A percentile compares a stretch with the other conserved stretches of the same genome.
Conservation (phyloP, 2,329 filamentous ascomycete genomes). For the Bipolaris zeicola region DNA sequence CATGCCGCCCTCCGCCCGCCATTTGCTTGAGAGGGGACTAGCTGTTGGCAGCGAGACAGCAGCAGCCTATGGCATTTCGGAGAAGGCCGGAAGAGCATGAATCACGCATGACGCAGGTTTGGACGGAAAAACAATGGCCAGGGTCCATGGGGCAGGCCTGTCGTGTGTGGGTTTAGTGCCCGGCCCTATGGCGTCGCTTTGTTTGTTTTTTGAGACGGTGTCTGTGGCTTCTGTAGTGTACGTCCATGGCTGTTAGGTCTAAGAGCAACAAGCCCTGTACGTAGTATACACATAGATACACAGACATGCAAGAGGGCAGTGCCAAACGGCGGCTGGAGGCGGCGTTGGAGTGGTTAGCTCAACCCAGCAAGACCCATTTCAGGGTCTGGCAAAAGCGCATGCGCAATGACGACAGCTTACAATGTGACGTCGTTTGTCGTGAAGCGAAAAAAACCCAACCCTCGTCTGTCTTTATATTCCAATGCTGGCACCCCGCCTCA, state of each 20-base stretch:
- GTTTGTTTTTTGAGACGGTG: background rate
- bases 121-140: constrained; percentile 3
- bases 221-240: background rate
- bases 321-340: too few relatives aligned
- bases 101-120: constrained; percentile 24
- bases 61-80: constrained; percentile 21
- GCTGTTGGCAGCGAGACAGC: constrained; percentile 5
- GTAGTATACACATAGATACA: too few relatives aligned
- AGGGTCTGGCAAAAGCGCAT: constrained; percentile 26
- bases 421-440: constrained; percentile 33
- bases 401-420: constrained; percentile 36
- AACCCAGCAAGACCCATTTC: constrained; percentile 9
- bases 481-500: constrained; percentile 26
- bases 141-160: constrained; percentile 10
- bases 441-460: constrained; percentile 29
- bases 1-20: constrained; percentile 6
- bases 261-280: too few relatives aligned
- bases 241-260: background rate
- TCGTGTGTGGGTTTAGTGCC: constrained; percentile 7
- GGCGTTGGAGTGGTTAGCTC: background rate
- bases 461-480: constrained; percentile 26
- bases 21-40: constrained; percentile 1
- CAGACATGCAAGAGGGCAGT: too few relatives aligned
- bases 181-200: constrained; percentile 6
- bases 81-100: constrained; percentile 23